Conservation (phyloP, 164 flowering plant species). For the Hamamelis virginiana region DNA sequence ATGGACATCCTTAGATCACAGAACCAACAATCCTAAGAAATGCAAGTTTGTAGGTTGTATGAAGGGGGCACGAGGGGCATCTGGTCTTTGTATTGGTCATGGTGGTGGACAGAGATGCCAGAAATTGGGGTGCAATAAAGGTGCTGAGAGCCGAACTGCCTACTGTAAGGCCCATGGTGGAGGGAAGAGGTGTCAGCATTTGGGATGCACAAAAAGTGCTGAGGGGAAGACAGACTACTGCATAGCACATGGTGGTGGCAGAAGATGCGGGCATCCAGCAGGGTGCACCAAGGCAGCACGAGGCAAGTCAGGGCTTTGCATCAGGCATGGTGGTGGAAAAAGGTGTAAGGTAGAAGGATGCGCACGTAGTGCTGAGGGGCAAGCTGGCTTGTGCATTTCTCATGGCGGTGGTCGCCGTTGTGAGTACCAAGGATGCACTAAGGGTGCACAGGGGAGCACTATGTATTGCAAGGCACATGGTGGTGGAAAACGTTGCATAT, state of each 20-base stretch:
- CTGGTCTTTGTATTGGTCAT: constrained; percentile 93
- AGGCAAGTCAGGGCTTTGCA: constrained; percentile 89
- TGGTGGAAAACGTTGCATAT: constrained; percentile 83
- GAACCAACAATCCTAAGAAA: constrained; percentile 45
- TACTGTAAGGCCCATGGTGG: constrained; percentile 96
- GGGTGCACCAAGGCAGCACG: constrained; percentile 85
- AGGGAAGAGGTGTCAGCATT: constrained; percentile 69
- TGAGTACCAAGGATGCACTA: constrained; percentile 50
- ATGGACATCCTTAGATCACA: constrained; percentile 37
- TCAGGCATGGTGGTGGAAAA: constrained; percentile 91
- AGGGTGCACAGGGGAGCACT: constrained; percentile 91
- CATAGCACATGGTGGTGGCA: constrained; percentile 79
- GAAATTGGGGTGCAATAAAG: constrained; percentile 81
- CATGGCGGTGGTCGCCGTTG: constrained; percentile 94
- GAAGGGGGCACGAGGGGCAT: constrained; percentile 89
- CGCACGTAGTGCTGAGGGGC: constrained; percentile 90
- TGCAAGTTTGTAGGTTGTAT: constrained; percentile 69
- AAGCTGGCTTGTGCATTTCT: constrained; percentile 86
- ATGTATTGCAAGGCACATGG: constrained; percentile 86
- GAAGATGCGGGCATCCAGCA: constrained; percentile 52
- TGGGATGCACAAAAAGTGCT: constrained; percentile 95
- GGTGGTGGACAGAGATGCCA: constrained; percentile 98
- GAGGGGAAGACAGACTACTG: constrained; percentile 85
- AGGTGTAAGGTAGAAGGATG: constrained; percentile 79
- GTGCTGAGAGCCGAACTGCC: constrained; percentile 93